phyloP scores from a whole-genome alignment of 345 rosid genomes.

The Citrus sp. region DNA sequence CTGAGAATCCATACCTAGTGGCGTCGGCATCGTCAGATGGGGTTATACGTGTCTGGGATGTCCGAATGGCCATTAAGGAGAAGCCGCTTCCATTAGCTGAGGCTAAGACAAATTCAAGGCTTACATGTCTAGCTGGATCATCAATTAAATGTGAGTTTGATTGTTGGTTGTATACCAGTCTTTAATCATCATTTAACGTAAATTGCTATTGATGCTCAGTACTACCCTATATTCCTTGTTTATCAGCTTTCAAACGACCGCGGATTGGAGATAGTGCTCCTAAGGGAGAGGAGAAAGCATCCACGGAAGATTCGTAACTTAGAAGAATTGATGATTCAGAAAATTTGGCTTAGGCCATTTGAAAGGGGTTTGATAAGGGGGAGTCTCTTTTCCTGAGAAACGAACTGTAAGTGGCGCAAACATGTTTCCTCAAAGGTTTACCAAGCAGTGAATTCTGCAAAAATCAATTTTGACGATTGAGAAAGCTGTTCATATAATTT shows the following conservation, averaged over 20 bases:
- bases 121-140: constrained; percentile 91
- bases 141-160: constrained; percentile 56
- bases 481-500: constrained; percentile 4
- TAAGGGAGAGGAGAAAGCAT: constrained; percentile 17
- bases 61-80: constrained; percentile 62
- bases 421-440: neutral
- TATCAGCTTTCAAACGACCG: constrained; percentile 31
- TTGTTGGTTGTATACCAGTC: neutral
- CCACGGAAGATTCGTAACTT: constrained; percentile 9
- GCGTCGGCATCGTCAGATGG: constrained; percentile 96
- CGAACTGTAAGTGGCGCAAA: neutral
- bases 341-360: neutral
- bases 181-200: neutral
- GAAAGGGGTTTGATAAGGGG: neutral
- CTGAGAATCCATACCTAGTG: constrained; percentile 63
- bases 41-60: constrained; percentile 89
- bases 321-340: neutral
- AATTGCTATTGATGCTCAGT: neutral
- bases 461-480: constrained; percentile 24
- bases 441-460: neutral
- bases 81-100: constrained; percentile 76
- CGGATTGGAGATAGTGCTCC: constrained; percentile 18
- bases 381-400: neutral
- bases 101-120: constrained; percentile 75
- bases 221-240: neutral